Percentiles rank a stretch among this genome's conserved stretches.
Evolutionary conservation across 805 yeast species (phyloP).

Genomic region (Yamadazyma akitaensis): DNA sequence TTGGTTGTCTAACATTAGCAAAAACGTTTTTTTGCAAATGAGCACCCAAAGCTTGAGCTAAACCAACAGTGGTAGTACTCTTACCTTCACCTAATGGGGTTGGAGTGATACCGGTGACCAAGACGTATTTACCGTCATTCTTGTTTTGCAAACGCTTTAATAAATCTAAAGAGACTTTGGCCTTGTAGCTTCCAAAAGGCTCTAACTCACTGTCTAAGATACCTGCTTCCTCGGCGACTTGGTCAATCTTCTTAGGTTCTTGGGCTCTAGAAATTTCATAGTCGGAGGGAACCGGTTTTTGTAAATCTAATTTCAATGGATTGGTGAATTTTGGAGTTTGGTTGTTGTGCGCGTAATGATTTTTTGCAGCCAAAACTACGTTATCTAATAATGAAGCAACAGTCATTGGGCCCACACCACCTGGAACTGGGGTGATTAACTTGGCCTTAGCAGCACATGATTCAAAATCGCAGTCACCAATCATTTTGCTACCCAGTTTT

Average conservation of each 20-base stretch:
- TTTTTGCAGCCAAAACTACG: conserved; percentile 65
- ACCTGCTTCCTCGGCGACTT: conserved; percentile 68
- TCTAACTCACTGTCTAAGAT: conserved; percentile 66
- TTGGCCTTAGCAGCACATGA: conserved; percentile 54
- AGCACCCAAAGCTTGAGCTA: conserved; percentile 78
- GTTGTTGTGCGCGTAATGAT: conserved; percentile 38
- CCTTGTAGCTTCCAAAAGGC: conserved; percentile 72
- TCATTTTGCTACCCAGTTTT: conserved; percentile 68
- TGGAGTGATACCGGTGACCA: conserved; percentile 83
- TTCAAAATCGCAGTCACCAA: conserved; percentile 74
- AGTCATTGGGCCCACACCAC: conserved; percentile 93
- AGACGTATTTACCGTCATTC: conserved; percentile 66
- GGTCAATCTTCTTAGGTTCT: conserved; percentile 64
- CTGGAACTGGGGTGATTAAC: conserved; percentile 82
- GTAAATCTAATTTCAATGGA: conserved; percentile 55
- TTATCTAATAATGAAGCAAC: conserved; percentile 78
- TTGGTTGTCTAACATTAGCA: conserved; percentile 84
- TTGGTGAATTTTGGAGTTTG: conserved; percentile 43
- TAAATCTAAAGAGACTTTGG: conserved; percentile 65
- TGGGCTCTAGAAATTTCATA: conserved; percentile 75
- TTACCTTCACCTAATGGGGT: conserved; percentile 87
- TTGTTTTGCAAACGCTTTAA: conserved; percentile 59
- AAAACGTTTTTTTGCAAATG: conserved; percentile 65
- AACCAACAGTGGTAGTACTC: conserved; percentile 79
- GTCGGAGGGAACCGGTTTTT: conserved; percentile 76